These are phyloP conservation scores for Cubamyces sp. DNA, from an alignment of 768 basidiomycete species.

Conservation along the genomic window DNA sequence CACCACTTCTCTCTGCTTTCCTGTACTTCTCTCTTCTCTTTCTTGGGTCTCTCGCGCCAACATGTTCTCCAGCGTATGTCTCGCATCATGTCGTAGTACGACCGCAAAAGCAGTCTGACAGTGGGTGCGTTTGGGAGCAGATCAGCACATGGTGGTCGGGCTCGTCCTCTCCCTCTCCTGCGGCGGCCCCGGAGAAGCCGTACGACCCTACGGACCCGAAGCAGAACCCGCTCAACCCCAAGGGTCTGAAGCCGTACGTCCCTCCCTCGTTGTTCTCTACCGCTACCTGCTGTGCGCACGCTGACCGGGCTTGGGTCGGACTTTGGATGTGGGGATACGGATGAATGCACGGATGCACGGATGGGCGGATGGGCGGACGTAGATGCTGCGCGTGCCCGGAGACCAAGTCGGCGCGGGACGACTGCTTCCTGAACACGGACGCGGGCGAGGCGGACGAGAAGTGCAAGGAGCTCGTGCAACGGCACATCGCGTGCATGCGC, in stretches of 20 bases:
- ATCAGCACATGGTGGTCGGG: slow-evolving; percentile 33
- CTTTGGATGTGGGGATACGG: background rate
- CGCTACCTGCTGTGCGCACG: too few species aligned
- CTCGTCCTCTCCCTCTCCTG: slow-evolving; percentile 23
- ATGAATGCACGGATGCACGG: background rate
- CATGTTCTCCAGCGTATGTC: slow-evolving; percentile 16
- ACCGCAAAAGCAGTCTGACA: background rate
- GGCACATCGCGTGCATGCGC: slow-evolving; percentile 91
- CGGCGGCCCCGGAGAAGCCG: slow-evolving; percentile 29
- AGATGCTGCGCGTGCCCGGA: slow-evolving; percentile 97
- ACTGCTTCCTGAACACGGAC: slow-evolving; percentile 86
- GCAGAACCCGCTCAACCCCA: slow-evolving; percentile 87
- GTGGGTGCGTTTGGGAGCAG: slow-evolving; percentile 15
- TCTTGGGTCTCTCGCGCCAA: background rate
- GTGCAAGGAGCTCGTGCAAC: slow-evolving; percentile 79
- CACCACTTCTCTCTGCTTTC: background rate
- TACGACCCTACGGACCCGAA: slow-evolving; percentile 78
- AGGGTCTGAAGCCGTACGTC: slow-evolving; percentile 93
- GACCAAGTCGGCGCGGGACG: slow-evolving; percentile 90
- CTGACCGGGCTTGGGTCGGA: background rate
- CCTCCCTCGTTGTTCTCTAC: background rate
- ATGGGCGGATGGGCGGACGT: background rate
- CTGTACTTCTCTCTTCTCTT: background rate
- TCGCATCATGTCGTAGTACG: too few species aligned
- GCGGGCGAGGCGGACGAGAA: slow-evolving; percentile 67